phyloP scores from a whole-genome alignment of 2,329 filamentous ascomycete species.

The Neoarthrinium moseri region DNA sequence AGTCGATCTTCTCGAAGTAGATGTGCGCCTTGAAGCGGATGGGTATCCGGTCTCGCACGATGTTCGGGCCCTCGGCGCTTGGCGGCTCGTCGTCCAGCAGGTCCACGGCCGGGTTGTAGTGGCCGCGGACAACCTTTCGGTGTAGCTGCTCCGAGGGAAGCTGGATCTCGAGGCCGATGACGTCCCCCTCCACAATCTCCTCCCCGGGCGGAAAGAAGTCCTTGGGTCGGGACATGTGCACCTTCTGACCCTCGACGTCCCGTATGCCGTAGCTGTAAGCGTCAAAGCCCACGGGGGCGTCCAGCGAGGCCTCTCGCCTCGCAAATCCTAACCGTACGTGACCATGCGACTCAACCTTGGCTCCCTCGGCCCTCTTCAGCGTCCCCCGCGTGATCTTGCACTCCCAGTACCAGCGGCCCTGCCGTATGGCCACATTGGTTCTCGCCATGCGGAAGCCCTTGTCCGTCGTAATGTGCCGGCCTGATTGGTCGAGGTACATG shows the following conservation, averaged over 20 bases:
- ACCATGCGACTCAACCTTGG: constrained; percentile 48
- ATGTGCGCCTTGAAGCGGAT: constrained; percentile 92
- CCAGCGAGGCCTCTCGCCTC: constrained; percentile 74
- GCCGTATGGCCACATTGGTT: constrained; percentile 84
- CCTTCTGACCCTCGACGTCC: constrained; percentile 85
- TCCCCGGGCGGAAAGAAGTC: constrained; percentile 80
- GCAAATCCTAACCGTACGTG: constrained; percentile 87
- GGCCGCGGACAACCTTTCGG: constrained; percentile 81
- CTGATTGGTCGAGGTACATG: constrained; percentile 77
- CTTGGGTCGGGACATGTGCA: constrained; percentile 90
- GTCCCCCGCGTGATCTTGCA: constrained; percentile 84
- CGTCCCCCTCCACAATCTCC: constrained; percentile 83
- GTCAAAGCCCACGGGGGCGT: constrained; percentile 83
- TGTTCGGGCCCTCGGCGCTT: constrained; percentile 66
- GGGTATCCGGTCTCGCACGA: constrained; percentile 91
- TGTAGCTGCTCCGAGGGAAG: constrained; percentile 84
- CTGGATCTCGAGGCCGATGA: constrained; percentile 86
- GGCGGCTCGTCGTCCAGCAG: constrained; percentile 55
- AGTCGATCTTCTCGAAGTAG: constrained; percentile 92
- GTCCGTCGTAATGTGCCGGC: constrained; percentile 78
- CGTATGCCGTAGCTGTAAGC: constrained; percentile 93
- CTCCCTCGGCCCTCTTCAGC: constrained; percentile 41
- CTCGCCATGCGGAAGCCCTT: constrained; percentile 91
- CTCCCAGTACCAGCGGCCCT: constrained; percentile 93
- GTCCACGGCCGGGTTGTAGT: constrained; percentile 85